phyloP scores from a whole-genome alignment of 768 basidiomycete species.

The Lepiota subincarnata region DNA sequence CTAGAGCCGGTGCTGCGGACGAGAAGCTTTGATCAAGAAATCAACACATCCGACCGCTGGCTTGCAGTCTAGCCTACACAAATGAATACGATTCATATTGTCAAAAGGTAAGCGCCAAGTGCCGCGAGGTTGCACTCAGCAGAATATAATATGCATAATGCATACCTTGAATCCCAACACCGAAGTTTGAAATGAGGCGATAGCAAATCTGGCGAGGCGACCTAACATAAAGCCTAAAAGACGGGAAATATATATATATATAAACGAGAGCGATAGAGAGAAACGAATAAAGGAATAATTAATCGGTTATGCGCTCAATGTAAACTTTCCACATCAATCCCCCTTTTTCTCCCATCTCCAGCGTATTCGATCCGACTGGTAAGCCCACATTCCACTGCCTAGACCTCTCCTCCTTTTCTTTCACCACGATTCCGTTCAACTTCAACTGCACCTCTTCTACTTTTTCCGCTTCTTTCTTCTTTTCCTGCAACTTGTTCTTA shows the following conservation, averaged over 20 bases:
- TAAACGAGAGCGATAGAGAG: background rate
- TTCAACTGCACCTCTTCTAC: conserved; percentile 59
- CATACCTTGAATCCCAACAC: background rate
- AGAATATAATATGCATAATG: conserved; percentile 5
- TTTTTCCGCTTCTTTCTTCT: conserved; percentile 44
- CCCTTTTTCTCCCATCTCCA: conserved; percentile 73
- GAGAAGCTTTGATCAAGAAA: background rate
- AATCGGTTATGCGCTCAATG: conserved; percentile 39
- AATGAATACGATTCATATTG: background rate
- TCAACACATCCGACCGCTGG: background rate
- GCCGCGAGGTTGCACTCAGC: background rate
- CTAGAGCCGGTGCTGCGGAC: background rate
- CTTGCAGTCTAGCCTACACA: background rate
- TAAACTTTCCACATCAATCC: conserved; percentile 72
- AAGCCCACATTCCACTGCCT: conserved; percentile 64
- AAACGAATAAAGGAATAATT: background rate
- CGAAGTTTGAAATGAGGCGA: background rate
- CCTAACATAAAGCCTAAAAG: background rate
- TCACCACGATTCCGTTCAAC: conserved; percentile 52
- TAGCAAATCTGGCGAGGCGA: background rate
- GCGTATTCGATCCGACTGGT: conserved; percentile 50
- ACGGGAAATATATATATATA: background rate
- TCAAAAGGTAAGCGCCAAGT: background rate
- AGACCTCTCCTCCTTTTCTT: conserved; percentile 39
- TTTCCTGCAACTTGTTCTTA: conserved; percentile 21